A percentile compares a stretch with the other conserved stretches of the same genome.
Conservation (phyloP, 495 filamentous ascomycete species). For the Hyaloscypha variabilis region DNA sequence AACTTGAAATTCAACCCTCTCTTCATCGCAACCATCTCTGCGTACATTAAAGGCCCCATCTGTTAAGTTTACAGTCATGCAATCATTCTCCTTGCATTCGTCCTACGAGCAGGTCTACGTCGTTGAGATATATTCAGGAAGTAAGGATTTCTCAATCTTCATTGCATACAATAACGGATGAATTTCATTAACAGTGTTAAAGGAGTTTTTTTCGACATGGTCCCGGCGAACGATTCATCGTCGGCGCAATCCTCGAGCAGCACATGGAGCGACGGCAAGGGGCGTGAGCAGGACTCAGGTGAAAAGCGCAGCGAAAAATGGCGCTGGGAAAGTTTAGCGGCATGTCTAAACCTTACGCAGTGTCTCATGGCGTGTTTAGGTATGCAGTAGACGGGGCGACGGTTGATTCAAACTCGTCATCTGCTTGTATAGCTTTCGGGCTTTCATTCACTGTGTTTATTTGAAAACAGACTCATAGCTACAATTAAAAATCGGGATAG, state of each 20-base stretch:
- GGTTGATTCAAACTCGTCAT: neutral
- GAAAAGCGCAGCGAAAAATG: neutral
- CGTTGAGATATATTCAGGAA: conserved; percentile 5
- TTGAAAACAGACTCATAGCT: neutral
- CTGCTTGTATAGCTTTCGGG: neutral
- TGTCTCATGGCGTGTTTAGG: neutral
- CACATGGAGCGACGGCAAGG: neutral
- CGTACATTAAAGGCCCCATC: neutral
- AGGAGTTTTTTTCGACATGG: conserved; percentile 1
- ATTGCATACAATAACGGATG: neutral
- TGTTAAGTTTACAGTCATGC: neutral
- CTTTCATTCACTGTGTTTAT: neutral
- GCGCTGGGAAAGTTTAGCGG: neutral
- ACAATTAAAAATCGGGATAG: neutral
- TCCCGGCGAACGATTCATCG: neutral
- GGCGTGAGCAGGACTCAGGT: neutral
- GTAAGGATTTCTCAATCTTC: neutral
- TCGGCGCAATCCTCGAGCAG: neutral
- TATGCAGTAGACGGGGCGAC: neutral
- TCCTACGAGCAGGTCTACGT: neutral
- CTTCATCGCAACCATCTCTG: neutral
- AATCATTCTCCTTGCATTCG: neutral
- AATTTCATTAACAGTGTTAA: conserved; percentile 2
- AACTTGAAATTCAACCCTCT: neutral
- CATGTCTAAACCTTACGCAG: conserved; percentile 7